Conservation (phyloP, 2,329 filamentous ascomycete species). For the Hymenoscyphus occultus region DNA sequence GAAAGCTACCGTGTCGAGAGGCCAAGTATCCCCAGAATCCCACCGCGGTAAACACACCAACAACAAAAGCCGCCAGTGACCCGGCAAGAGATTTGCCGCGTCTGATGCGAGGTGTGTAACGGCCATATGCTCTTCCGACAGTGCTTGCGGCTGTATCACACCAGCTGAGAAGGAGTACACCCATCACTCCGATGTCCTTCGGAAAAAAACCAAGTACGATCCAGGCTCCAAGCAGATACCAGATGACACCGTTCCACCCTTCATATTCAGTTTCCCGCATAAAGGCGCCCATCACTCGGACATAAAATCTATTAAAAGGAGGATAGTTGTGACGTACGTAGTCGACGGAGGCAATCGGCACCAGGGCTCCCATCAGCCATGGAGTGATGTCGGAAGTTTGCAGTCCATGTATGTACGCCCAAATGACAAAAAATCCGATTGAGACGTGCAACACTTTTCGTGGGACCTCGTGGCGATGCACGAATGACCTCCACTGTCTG, state of each 20-base stretch:
- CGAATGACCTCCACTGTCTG: conserved; percentile 82
- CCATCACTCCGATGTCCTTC: conserved; percentile 89
- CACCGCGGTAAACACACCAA: conserved; percentile 78
- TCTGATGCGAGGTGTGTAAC: conserved; percentile 81
- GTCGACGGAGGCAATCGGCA: conserved; percentile 82
- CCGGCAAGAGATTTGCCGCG: conserved; percentile 90
- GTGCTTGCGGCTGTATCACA: conserved; percentile 97
- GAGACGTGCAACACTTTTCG: conserved; percentile 92
- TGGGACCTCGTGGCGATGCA: conserved; percentile 96
- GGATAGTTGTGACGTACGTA: conserved; percentile 78
- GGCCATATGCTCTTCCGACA: conserved; percentile 84
- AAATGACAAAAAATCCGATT: conserved; percentile 90
- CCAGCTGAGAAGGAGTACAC: conserved; percentile 89
- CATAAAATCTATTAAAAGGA: conserved; percentile 82
- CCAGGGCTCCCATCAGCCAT: conserved; percentile 72
- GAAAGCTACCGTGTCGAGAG: conserved; percentile 63
- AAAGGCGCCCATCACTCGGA: conserved; percentile 76
- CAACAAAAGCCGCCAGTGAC: conserved; percentile 75
- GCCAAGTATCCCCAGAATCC: conserved; percentile 88
- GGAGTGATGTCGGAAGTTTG: conserved; percentile 79
- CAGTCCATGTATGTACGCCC: conserved; percentile 76
- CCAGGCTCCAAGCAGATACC: conserved; percentile 90
- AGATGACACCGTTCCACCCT: conserved; percentile 96
- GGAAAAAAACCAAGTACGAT: conserved; percentile 81
- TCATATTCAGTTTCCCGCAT: conserved; percentile 97